These are phyloP conservation scores for Zygosaccharomyces bisporus DNA, from an alignment of 805 yeast species.

Conservation along the genomic window DNA sequence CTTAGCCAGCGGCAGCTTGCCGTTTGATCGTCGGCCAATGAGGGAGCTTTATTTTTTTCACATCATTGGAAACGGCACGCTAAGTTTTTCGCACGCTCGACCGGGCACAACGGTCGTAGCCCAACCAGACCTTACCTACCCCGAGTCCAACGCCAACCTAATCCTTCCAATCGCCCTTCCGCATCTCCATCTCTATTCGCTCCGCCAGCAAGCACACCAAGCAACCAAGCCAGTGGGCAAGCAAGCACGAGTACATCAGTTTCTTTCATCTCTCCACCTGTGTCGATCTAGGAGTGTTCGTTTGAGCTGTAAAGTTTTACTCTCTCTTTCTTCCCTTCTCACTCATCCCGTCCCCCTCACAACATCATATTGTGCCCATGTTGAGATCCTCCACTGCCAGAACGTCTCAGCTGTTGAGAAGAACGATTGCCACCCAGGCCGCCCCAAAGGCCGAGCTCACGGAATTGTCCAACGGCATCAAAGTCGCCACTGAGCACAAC, in stretches of 20 bases:
- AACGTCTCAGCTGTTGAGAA: constrained; percentile 21
- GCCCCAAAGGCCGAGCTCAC: constrained; percentile 63
- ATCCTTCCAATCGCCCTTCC: no score
- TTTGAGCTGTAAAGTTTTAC: background rate
- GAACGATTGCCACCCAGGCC: constrained; percentile 32
- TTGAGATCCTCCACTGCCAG: constrained; percentile 25
- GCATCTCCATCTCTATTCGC: background rate
- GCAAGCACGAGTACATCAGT: background rate
- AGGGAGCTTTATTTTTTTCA: background rate
- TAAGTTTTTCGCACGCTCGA: background rate
- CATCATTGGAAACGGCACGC: background rate
- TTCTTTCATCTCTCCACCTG: background rate
- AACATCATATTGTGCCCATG: constrained; percentile 11
- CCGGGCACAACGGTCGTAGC: background rate
- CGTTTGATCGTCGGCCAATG: background rate
- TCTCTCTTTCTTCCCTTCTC: background rate
- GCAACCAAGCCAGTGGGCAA: background rate
- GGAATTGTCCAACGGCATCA: constrained; percentile 67
- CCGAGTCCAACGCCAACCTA: background rate
- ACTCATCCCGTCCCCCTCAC: background rate
- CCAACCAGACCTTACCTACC: background rate
- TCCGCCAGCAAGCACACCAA: background rate
- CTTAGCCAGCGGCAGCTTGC: no score
- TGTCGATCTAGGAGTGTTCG: background rate
- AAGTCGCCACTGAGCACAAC: constrained; percentile 66